Conservation (phyloP, 225 moss, liverwort and hornwort species). For the Physcomitrium patens region DNA sequence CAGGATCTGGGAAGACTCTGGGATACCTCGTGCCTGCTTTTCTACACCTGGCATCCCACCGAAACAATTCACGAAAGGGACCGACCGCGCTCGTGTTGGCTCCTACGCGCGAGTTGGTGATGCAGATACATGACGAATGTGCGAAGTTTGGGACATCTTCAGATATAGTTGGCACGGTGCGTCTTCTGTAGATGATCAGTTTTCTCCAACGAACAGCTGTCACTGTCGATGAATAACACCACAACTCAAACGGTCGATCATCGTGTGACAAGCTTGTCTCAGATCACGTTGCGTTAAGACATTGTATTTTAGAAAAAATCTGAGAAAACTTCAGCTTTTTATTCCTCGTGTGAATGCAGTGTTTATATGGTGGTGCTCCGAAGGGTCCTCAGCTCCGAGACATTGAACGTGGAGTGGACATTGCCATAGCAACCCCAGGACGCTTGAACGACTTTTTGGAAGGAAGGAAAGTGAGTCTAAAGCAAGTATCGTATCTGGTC, state of each 20-base stretch:
- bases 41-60: conserved; percentile 77
- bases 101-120: conserved; percentile 89
- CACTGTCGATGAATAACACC: too few relatives aligned
- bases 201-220: too few relatives aligned
- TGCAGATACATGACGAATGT: conserved; percentile 96
- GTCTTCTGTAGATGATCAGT: background rate
- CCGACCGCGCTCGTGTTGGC: conserved; percentile 86
- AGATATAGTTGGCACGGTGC: conserved; percentile 86
- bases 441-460: conserved; percentile 66
- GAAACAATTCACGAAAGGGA: conserved; percentile 83
- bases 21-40: conserved; percentile 92
- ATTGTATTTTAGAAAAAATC: too few relatives aligned
- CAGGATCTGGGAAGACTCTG: conserved; percentile 91
- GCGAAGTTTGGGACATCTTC: conserved; percentile 96
- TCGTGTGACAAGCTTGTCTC: too few relatives aligned
- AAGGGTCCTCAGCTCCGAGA: conserved; percentile 94
- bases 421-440: conserved; percentile 67
- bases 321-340: too few relatives aligned
- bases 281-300: too few relatives aligned
- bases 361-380: conserved; percentile 94
- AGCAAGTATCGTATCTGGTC: conserved; percentile 68
- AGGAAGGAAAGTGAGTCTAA: too few relatives aligned
- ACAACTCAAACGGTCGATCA: too few relatives aligned
- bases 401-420: conserved; percentile 62
- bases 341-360: conserved; percentile 47